Evolutionary conservation across 306 rosid species (phyloP).

Genomic region (Benincasa hispida): DNA sequence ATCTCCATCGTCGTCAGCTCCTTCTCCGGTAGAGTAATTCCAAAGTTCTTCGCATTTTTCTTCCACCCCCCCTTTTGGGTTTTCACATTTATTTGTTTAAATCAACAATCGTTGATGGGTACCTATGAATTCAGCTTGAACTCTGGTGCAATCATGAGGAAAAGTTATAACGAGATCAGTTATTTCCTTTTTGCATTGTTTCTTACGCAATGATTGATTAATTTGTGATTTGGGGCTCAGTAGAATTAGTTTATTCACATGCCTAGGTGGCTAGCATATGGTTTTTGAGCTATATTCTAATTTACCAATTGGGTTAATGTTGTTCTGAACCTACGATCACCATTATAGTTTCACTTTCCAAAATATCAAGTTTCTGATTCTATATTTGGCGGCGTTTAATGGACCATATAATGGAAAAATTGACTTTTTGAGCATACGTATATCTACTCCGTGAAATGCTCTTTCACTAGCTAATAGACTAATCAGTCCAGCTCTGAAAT

Average conservation of each 20-base stretch:
- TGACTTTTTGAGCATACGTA: neutral
- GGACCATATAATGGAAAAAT: too few relatives aligned
- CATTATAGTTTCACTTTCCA: neutral
- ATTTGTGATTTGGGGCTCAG: neutral
- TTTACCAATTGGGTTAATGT: neutral
- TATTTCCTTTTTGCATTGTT: neutral
- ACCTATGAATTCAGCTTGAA: neutral
- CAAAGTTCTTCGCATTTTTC: neutral
- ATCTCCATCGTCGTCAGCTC: neutral
- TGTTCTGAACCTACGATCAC: neutral
- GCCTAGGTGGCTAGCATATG: neutral
- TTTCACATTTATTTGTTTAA: neutral
- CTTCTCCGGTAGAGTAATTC: constrained; percentile 23
- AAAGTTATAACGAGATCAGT: neutral
- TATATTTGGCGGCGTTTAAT: neutral
- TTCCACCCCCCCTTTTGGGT: neutral
- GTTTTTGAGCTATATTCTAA: neutral
- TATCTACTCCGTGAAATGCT: neutral
- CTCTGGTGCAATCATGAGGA: neutral
- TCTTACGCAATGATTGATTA: neutral
- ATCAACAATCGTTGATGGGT: neutral
- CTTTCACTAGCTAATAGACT: neutral
- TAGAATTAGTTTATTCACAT: neutral
- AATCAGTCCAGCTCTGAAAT: neutral
- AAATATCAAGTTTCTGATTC: neutral